These are phyloP conservation scores for Handroanthus guayacan DNA, from an alignment of 257 asterid species.

Conservation along the genomic window DNA sequence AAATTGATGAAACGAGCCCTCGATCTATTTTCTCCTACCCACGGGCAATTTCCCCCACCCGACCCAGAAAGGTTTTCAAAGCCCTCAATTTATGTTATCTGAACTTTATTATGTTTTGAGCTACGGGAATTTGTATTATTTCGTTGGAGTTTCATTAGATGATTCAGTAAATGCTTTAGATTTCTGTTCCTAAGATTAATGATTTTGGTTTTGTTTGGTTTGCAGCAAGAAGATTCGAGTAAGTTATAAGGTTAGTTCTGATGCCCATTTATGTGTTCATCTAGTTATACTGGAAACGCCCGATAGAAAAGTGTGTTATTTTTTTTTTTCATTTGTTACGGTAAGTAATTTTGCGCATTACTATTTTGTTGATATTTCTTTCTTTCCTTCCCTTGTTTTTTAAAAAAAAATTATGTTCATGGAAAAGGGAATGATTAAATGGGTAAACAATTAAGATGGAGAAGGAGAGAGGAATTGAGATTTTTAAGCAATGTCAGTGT, in stretches of 20 bases:
- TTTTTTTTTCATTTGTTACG: not conserved
- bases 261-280: not conserved
- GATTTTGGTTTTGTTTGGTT: not conserved
- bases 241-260: slow-evolving; percentile 73
- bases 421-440: slow-evolving; percentile 11
- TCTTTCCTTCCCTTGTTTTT: not conserved
- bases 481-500: not conserved
- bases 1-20: slow-evolving; percentile 89
- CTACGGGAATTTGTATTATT: slow-evolving; percentile 5
- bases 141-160: not conserved
- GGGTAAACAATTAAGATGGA: not conserved
- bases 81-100: slow-evolving; percentile 22
- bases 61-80: slow-evolving; percentile 70
- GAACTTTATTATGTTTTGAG: not conserved
- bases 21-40: slow-evolving; percentile 88
- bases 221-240: slow-evolving; percentile 93
- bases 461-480: not conserved
- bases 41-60: slow-evolving; percentile 76
- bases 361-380: not conserved
- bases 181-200: not conserved
- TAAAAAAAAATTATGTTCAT: not conserved
- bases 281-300: slow-evolving; percentile 27
- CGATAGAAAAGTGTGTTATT: not conserved
- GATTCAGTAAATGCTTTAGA: slow-evolving; percentile 15
- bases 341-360: not conserved